Conservation (phyloP, 345 rosid genomes). For the Salix udensis region DNA sequence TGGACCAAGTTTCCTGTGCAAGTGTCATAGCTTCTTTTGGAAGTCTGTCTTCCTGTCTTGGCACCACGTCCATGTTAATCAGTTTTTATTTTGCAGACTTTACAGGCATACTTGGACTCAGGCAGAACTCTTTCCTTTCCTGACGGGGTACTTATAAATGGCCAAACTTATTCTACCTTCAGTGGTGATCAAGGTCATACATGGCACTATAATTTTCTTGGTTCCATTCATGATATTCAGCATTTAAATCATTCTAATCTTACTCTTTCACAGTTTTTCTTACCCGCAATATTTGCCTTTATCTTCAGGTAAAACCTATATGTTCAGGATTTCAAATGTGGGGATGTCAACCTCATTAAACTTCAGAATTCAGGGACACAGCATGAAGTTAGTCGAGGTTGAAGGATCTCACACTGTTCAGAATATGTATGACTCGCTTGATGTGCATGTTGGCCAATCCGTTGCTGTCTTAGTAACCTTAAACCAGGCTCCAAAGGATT, state of each 20-base stretch:
- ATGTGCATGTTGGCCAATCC: conserved; percentile 87
- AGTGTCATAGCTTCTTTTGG: neutral
- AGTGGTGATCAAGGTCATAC: conserved; percentile 34
- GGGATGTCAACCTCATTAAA: conserved; percentile 66
- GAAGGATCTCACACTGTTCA: conserved; percentile 86
- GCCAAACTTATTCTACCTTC: conserved; percentile 33
- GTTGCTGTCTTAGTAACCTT: conserved; percentile 66
- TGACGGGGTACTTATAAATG: conserved; percentile 40
- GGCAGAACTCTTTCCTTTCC: conserved; percentile 64
- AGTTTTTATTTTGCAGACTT: conserved; percentile 32
- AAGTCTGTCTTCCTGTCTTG: neutral
- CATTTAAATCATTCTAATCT: neutral
- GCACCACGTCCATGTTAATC: conserved; percentile 1
- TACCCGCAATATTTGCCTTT: neutral
- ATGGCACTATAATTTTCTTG: neutral
- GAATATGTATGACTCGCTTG: conserved; percentile 72
- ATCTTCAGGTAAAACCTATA: conserved; percentile 71
- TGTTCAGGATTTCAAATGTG: conserved; percentile 82
- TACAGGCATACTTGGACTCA: conserved; percentile 54
- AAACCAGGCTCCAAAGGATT: conserved; percentile 70
- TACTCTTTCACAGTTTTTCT: neutral
- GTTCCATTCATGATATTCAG: neutral
- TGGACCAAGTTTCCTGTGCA: neutral
- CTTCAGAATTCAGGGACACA: conserved; percentile 83
- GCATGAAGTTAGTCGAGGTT: conserved; percentile 76